These are phyloP conservation scores for Kodamaea anthophila DNA, from an alignment of 1,139 yeast species.

Conservation along the genomic window DNA sequence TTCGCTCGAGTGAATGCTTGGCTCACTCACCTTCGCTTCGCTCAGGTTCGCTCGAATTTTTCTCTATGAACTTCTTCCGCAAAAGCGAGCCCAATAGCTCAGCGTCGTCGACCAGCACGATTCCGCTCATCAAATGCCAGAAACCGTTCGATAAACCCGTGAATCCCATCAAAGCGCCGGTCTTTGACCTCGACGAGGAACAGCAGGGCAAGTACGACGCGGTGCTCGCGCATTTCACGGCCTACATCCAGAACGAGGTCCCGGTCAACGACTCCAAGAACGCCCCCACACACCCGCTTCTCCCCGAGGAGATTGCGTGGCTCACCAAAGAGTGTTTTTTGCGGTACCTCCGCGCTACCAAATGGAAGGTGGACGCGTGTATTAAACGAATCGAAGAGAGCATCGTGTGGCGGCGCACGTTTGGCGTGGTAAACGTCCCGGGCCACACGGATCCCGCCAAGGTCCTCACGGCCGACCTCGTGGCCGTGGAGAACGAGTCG, in stretches of 20 bases:
- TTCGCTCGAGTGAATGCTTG: too few relatives aligned
- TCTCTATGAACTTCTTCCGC: slow-evolving; percentile 10
- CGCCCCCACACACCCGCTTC: slow-evolving; percentile 27
- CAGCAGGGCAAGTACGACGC: slow-evolving; percentile 53
- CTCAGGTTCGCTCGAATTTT: background rate
- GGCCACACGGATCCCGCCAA: slow-evolving; percentile 34
- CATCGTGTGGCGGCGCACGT: slow-evolving; percentile 85
- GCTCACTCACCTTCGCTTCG: too few relatives aligned
- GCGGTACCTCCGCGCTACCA: slow-evolving; percentile 84
- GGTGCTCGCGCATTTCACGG: slow-evolving; percentile 56
- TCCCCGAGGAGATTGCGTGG: slow-evolving; percentile 77
- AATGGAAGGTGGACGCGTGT: slow-evolving; percentile 73
- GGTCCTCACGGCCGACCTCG: slow-evolving; percentile 53
- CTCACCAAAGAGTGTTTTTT: slow-evolving; percentile 81
- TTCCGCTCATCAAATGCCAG: slow-evolving; percentile 26
- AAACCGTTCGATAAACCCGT: slow-evolving; percentile 39
- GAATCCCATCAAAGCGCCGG: slow-evolving; percentile 29
- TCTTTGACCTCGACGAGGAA: slow-evolving; percentile 28
- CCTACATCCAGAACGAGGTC: slow-evolving; percentile 19
- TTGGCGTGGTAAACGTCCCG: slow-evolving; percentile 67
- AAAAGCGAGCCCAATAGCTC: slow-evolving; percentile 4
- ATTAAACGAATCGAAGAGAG: slow-evolving; percentile 70
- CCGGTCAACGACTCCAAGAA: slow-evolving; percentile 24
- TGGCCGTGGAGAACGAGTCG: slow-evolving; percentile 67
- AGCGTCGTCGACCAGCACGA: slow-evolving; percentile 3